Base-by-base conservation (phyloP, 805 yeast genomes). In the Ogataea polymorpha region DNA sequence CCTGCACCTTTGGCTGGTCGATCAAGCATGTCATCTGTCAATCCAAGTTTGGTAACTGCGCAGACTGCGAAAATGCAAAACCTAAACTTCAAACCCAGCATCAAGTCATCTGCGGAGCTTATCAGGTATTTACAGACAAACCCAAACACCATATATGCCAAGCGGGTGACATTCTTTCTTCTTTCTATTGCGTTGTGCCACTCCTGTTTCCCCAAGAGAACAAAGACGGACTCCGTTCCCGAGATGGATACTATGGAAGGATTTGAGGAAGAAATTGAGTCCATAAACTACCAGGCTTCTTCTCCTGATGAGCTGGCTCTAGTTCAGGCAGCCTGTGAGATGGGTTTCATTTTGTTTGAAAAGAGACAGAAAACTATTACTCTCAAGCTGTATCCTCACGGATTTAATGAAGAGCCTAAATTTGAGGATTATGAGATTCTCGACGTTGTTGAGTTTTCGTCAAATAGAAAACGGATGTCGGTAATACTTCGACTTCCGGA, bases 241-340 rank as follows among this genome's bases (percentile, higher is more conserved):
- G 43, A 35, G 2, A 16, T 26, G 15, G 45, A 33, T 6, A 51
- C 48, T 2, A 52, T 41, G 6, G 46, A 21, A 5, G 49, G 36
- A 1, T 48, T 39, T 7, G 61, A 53, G 9, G 63, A 61, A 0
- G 62, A 54, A 3, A 75, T 68, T 31, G 79, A 71, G 16, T 67
- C 71, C 16, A 76, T 89, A 17, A 81, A 79, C 42, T 93, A 93
- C 54, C 97, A 91, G 58, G 87, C 98, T 0, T 80, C 98, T 0
- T 90, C 97, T 0, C 99, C 99, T 0, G 99, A 93, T 64, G 99
- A 93, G 60, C 65, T 90, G 36, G 99, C 99, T 0, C 67, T 93
- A 23, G 91, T 93, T 3, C 79, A 83, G 33, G 99, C 98, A 1
- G 99, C 99, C 0, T 74, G 96, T 51, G 99, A 93, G 57, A 72